Base-by-base conservation (phyloP, 2,329 filamentous ascomycete genomes). In the Myrmaecium sp. region DNA sequence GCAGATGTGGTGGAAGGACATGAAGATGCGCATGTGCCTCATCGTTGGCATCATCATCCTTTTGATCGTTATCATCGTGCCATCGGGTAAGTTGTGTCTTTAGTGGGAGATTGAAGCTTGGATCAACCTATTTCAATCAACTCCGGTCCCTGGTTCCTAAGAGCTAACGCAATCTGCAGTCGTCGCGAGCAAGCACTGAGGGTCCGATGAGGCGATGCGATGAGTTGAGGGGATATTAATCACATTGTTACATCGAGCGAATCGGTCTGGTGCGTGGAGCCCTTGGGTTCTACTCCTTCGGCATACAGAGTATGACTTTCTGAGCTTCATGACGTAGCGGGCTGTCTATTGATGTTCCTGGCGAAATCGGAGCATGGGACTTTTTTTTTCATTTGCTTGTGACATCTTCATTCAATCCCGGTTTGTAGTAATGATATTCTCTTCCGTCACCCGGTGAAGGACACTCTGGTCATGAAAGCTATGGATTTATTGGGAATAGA, bases 1-100 rank as follows among this genome's bases (percentile, higher is more conserved):
- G 57, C 75, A 92, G 58, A 95, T 95, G 86, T 95, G 86, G 86
- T 95, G 84, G 86, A 95, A 95, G 69, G 86, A 95, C 51, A 92
- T 94, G 82, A 95, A 95, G 73, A 98, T 98, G 89, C 75, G 89
- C 55, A 89, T 94, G 66, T 95, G 86, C 60, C 64, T 98, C 43
- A 78, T 92, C 49, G 66, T 74, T 32, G 89, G 84, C 46, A 78
- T 98, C 56, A 77, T 95, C 53, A 69, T 95, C 41, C 66, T 98
- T 43, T 69, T 98, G 40, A 62, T 92, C 42, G 70, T 98, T 54
- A 95, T 98, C 52, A 89, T 98, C 48, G 74, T 95, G 42, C 89
- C 89, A 39, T 66, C 77, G 41, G 82, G 86, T 93, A 71, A 49
- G 73, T 57, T 30, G 10, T 5, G 13, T 8, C 13, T 8, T 14